Evolutionary conservation across 1,284 basidiomycete species (phyloP).

Genomic region (Trametes polyzona): DNA sequence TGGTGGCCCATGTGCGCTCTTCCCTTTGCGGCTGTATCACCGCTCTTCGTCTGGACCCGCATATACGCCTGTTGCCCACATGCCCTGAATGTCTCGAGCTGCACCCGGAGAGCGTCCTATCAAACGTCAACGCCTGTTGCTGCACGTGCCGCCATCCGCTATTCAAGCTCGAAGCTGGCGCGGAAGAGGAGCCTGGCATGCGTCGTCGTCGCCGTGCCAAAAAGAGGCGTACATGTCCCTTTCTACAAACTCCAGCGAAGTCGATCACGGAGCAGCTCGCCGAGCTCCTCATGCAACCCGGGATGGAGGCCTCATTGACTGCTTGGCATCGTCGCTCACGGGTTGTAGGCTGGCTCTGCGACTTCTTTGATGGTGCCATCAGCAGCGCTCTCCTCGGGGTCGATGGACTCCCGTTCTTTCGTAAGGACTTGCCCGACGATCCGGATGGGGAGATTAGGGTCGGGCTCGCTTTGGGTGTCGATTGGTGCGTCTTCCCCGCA

Average conservation of each 20-base stretch:
- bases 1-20: neutral
- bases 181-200: no score
- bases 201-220: no score
- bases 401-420: neutral
- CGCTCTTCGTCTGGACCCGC: conserved; percentile 6
- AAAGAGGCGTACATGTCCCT: neutral
- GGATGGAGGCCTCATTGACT: neutral
- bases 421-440: neutral
- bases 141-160: neutral
- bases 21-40: conserved; percentile 3
- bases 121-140: neutral
- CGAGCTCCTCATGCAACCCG: neutral
- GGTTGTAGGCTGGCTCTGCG: neutral
- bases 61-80: conserved; percentile 1
- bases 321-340: neutral
- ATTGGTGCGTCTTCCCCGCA: no score
- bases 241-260: neutral
- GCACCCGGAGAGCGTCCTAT: neutral
- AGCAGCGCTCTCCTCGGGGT: neutral
- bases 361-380: neutral
- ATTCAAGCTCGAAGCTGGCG: neutral
- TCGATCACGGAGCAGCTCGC: neutral
- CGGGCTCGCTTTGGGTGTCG: neutral
- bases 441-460: neutral
- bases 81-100: conserved; percentile 17